Evolutionary conservation across 805 yeast genomes (phyloP), one percentile per base, ranked within the genome.

Genomic region (Cyberlindnera veronae): DNA sequence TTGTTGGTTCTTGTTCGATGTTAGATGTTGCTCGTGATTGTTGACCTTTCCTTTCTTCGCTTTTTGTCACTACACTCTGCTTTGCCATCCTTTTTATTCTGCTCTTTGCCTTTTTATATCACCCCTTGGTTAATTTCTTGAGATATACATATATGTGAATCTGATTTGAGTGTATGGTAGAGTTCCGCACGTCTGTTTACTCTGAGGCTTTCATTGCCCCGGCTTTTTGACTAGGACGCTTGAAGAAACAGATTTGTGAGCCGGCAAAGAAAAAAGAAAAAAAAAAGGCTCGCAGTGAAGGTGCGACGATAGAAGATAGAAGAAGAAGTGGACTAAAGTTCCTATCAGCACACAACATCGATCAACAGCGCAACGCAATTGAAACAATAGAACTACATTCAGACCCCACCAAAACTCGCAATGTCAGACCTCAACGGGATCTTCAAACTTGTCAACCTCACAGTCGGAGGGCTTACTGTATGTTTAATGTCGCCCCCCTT

Each of bases 391-490:
- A 32, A 11, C 27, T 10, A 19, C 19, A 12, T 5, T 16, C 20
- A 18, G 18, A 9, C 11, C 16, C 6, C 13, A 24, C n/a, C 14
- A 8, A 11, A 28, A 13, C 12, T 5, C n/a, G 28, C 26, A 15
- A 54, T 55, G 60, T 43, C 60, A 14, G 60, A 55, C 23, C 43
- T 54, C 4, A 50, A 39, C 35, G 58, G 56, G 14, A 41, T 58
- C 18, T 64, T 66, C 54, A 66, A 60, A 41, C 44, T 54, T 28
- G 69, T 73, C 44, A 82, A 82, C 54, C 51, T 82, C 35, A 53
- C 68, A 1, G 79, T 81, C 21, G 82, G 84, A 4, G 68, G 29
- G 9, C 61, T 18, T 35, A 57, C 29, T 12, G 60, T 30, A 32
- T 45, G 36, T 62, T 51, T 10, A 20, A 15, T 11, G 5, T n/a